Percentiles rank a stretch among this genome's conserved stretches.
phyloP scores from a whole-genome alignment of 73 alveolate species.

The Loxodes magnus region DNA sequence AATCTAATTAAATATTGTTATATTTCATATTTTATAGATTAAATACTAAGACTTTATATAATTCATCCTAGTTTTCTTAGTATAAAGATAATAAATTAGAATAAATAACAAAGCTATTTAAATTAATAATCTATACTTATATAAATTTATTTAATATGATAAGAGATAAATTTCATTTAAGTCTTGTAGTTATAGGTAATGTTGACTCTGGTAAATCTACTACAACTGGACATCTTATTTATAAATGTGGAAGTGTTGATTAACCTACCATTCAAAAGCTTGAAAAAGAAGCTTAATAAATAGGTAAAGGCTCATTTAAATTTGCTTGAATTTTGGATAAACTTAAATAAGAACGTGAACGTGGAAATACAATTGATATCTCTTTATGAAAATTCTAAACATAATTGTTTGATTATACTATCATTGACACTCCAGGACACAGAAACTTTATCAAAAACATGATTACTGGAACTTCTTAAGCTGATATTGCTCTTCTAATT shows the following conservation, averaged over 20 bases:
- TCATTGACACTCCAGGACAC: conserved; percentile 99
- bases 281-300: conserved; percentile 90
- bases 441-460: conserved; percentile 96
- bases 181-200: conserved; percentile 93
- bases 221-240: conserved; percentile 86
- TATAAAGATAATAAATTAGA: too few relatives aligned
- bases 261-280: conserved; percentile 89
- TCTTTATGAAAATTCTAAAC: conserved; percentile 79
- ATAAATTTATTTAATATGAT: too few relatives aligned
- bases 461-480: conserved; percentile 99
- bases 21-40: too few relatives aligned
- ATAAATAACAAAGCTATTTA: too few relatives aligned
- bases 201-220: conserved; percentile 98
- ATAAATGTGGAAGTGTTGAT: conserved; percentile 74
- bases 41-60: too few relatives aligned
- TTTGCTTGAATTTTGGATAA: conserved; percentile 97
- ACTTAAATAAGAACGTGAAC: conserved; percentile 51
- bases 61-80: too few relatives aligned
- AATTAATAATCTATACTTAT: too few relatives aligned
- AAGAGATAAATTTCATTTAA: conserved; percentile 73
- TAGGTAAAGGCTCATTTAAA: conserved; percentile 92
- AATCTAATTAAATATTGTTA: too few relatives aligned
- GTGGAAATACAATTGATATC: conserved; percentile 97
- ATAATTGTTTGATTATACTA: conserved; percentile 20
- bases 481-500: conserved; percentile 92